Percentiles rank a stretch among this genome's conserved stretches.
phyloP scores from a whole-genome alignment of 768 basidiomycete genomes.

The Lactarius deliciosus region DNA sequence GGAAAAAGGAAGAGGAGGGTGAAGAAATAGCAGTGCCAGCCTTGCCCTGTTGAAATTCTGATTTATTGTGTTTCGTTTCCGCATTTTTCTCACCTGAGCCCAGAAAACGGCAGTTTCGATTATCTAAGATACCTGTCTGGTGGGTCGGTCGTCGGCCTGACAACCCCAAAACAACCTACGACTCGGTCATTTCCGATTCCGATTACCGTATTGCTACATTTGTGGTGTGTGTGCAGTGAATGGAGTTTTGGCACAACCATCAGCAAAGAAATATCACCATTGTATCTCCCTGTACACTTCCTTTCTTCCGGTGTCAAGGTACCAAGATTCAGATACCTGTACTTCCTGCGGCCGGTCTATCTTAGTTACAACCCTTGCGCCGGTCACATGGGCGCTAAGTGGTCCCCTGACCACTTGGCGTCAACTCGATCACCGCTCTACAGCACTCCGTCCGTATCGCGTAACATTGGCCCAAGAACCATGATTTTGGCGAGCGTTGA shows the following conservation, averaged over 20 bases:
- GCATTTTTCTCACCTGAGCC: slow-evolving; percentile 1
- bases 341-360: not conserved
- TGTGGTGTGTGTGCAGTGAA: not conserved
- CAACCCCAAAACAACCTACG: not conserved
- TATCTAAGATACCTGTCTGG: not conserved
- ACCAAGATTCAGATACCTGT: not conserved
- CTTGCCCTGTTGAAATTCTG: not conserved
- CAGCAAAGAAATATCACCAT: not conserved
- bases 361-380: not conserved
- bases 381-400: not conserved
- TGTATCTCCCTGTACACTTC: not conserved
- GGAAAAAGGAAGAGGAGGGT: not conserved
- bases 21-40: not conserved
- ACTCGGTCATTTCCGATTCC: slow-evolving; percentile 2
- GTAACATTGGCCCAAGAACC: not conserved
- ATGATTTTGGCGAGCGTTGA: not conserved
- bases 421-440: not conserved
- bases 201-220: not conserved
- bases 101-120: not conserved
- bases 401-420: not conserved
- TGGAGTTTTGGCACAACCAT: not conserved
- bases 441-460: not conserved
- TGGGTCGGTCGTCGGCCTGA: not conserved
- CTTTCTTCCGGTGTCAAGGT: not conserved
- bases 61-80: slow-evolving; percentile 15